These are phyloP conservation scores for Dactylella cylindrospora DNA, from an alignment of 2,329 filamentous ascomycete species.

Conservation along the genomic window DNA sequence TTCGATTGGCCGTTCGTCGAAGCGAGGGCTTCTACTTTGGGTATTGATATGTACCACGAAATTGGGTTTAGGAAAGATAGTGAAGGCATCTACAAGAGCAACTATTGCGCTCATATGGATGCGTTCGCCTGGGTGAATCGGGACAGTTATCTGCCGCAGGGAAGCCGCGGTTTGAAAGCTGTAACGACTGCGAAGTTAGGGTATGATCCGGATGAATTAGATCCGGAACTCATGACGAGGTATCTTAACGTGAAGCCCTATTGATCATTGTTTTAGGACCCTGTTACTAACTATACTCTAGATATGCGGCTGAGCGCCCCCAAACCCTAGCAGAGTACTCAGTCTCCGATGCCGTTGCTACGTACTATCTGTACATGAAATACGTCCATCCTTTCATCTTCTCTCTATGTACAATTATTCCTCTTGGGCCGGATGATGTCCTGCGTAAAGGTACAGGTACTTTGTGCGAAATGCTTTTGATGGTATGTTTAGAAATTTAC, in stretches of 20 bases:
- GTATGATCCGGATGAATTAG: conserved; percentile 96
- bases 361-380: conserved; percentile 99
- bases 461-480: conserved; percentile 98
- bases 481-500: conserved; percentile 58
- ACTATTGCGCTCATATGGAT: conserved; percentile 97
- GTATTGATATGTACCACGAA: conserved; percentile 98
- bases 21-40: conserved; percentile 81
- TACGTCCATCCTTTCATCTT: conserved; percentile 99
- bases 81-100: conserved; percentile 94
- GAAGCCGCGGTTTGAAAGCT: conserved; percentile 93
- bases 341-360: conserved; percentile 96
- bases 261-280: background rate
- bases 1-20: conserved; percentile 99
- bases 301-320: conserved; percentile 79
- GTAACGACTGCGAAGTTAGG: conserved; percentile 97
- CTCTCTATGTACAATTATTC: conserved; percentile 94
- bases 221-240: conserved; percentile 95
- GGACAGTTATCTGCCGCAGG: conserved; percentile 96
- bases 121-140: conserved; percentile 99
- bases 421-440: conserved; percentile 87
- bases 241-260: conserved; percentile 10
- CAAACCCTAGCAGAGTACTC: conserved; percentile 97
- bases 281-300: conserved; percentile 11
- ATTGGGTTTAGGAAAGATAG: conserved; percentile 94
- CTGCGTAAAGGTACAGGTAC: conserved; percentile 95